Base-by-base conservation (phyloP, 768 basidiomycete species). In the Chalciporus piperatus region DNA sequence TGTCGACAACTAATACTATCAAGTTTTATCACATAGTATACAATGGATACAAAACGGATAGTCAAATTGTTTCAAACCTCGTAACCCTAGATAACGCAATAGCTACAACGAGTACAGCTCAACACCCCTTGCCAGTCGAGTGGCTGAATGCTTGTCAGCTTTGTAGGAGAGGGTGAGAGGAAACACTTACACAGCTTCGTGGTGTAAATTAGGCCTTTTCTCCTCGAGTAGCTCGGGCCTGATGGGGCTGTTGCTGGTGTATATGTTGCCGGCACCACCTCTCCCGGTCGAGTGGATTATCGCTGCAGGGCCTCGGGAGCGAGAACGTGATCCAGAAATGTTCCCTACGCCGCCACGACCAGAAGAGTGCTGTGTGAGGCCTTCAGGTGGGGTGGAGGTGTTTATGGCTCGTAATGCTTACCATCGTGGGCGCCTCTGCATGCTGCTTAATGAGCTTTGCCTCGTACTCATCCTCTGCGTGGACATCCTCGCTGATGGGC, bases 271-370 rank as follows among this genome's bases (percentile, higher is more conserved):
- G 1, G 66, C 75, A 3, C 87, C 86, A 22, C 86, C 85, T 11
- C 86, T 76, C 0, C 86, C 86, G 2, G 74, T 75, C 33, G 81
- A 81, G 54, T 79, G 78, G 23, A 73, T 52, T 5, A 61, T 64
- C 0, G 45, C 28, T 41, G 42, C 48, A 52, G 66, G 71, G 45
- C 70, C 78, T 20, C 75, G 67, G 41, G 77, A 76, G 25, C 76
- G 78, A 16, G 82, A 83, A 40, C 78, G 77, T 9, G 74, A 68
- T n/a, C 60, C 65, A 39, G 70, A 61, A 27, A 87, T 82, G 59
- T 88, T 88, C 10, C 87, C 86, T 3, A 64, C 45, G 10, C 86
- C 86, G 35, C 87, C 86, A 20, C 85, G 79, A 6, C 87, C 87
- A 20, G 75, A 74, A 16, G 84, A 86, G 66, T 81, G 72, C 77